These are phyloP conservation scores for Diaporthe sp. DNA, from an alignment of 2,329 filamentous ascomycete species.

Conservation along the genomic window DNA sequence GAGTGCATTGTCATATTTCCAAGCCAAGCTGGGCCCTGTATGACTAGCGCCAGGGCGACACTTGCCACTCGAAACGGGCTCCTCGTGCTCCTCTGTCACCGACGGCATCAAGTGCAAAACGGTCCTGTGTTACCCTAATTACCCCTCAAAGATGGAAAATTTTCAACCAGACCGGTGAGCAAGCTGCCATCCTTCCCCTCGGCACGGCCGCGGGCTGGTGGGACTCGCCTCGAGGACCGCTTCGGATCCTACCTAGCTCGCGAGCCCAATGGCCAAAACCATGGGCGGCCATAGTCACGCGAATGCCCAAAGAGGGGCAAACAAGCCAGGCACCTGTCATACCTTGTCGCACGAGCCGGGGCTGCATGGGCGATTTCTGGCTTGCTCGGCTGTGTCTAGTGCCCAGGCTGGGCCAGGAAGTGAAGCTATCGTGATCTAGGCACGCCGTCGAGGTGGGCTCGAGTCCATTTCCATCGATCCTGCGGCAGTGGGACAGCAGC, in stretches of 20 bases:
- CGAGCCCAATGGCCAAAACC: background rate
- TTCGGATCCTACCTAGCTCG: background rate
- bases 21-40: background rate
- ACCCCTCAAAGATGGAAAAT: background rate
- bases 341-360: background rate
- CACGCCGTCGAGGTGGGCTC: slow-evolving; percentile 8
- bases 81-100: background rate
- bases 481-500: background rate
- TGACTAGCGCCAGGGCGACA: background rate
- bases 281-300: background rate
- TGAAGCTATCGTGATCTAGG: slow-evolving; percentile 1
- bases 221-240: background rate
- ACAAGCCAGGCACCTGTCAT: background rate
- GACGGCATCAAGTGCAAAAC: background rate
- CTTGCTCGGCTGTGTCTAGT: slow-evolving; percentile 5
- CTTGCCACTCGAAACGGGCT: background rate
- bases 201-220: slow-evolving; percentile 8
- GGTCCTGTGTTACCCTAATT: background rate
- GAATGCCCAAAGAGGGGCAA: slow-evolving; percentile 12
- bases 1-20: background rate
- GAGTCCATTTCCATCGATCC: background rate
- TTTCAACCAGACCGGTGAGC: background rate
- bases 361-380: background rate
- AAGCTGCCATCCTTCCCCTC: background rate
- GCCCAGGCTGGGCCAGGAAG: background rate